Evolutionary conservation across 306 rosid genomes (phyloP).

Genomic region (Mimosa pudica): DNA sequence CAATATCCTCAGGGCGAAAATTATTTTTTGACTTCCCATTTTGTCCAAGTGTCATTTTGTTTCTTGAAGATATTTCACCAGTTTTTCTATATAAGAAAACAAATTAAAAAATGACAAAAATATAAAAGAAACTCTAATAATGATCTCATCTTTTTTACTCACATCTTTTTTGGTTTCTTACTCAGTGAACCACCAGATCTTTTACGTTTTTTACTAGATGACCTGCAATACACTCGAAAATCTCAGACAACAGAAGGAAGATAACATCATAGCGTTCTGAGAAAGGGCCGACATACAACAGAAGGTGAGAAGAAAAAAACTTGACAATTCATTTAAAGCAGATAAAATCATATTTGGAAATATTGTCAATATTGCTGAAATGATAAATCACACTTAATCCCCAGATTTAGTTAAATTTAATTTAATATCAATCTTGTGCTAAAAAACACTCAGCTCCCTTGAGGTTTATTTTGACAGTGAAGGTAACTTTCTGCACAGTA

Average conservation of each 20-base stretch:
- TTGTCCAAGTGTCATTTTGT: slow-evolving; percentile 44
- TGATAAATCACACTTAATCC: not conserved
- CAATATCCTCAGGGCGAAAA: slow-evolving; percentile 53
- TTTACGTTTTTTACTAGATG: slow-evolving; percentile 50
- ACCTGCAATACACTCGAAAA: slow-evolving; percentile 49
- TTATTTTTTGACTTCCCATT: slow-evolving; percentile 46
- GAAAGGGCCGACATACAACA: not conserved
- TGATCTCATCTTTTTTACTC: slow-evolving; percentile 43
- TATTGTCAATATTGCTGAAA: not conserved
- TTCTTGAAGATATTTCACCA: slow-evolving; percentile 64
- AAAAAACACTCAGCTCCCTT: not conserved
- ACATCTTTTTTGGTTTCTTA: slow-evolving; percentile 58
- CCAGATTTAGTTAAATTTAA: not conserved
- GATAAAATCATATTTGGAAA: not conserved
- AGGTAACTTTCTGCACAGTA: not conserved
- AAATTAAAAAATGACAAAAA: slow-evolving; percentile 22
- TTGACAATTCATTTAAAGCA: not conserved
- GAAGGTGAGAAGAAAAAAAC: not conserved
- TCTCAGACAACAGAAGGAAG: slow-evolving; percentile 33
- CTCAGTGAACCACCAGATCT: slow-evolving; percentile 42
- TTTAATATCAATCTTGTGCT: not conserved
- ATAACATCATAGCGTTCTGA: not conserved
- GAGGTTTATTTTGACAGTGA: not conserved
- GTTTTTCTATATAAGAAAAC: slow-evolving; percentile 53
- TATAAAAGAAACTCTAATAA: slow-evolving; percentile 16